phyloP scores from a whole-genome alignment of 2,329 filamentous ascomycete species.

The Cladosporium sp. region DNA sequence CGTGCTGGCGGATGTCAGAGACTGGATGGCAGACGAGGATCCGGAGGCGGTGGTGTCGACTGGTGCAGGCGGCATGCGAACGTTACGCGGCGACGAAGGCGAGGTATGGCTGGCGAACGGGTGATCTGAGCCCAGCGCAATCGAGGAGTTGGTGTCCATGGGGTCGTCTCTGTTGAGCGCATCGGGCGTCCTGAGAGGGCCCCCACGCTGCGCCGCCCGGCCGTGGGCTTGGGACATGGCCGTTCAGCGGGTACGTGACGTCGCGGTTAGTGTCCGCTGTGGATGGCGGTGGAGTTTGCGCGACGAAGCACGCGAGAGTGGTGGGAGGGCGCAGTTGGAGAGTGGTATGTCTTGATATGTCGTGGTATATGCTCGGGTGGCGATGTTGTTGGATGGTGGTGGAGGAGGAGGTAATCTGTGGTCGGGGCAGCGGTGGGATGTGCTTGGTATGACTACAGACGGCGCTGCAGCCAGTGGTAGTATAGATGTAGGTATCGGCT shows the following conservation, averaged over 20 bases:
- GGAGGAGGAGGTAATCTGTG: not conserved
- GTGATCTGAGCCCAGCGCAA: conserved; percentile 17
- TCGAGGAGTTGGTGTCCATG: conserved; percentile 17
- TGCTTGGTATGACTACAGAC: not conserved
- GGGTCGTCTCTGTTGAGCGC: conserved; percentile 24
- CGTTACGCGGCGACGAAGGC: conserved; percentile 32
- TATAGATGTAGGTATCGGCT: conserved; percentile 6
- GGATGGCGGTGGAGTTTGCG: conserved; percentile 5
- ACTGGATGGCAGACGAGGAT: conserved; percentile 40
- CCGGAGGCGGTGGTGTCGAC: conserved; percentile 30
- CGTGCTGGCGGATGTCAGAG: conserved; percentile 40
- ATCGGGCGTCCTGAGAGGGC: conserved; percentile 16
- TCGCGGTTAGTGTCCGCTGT: not conserved
- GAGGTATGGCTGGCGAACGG: conserved; percentile 15
- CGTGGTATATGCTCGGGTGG: not conserved
- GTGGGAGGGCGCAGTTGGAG: not conserved
- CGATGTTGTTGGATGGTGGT: not conserved
- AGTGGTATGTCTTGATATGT: not conserved
- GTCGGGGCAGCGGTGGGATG: not conserved
- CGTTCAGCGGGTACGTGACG: conserved; percentile 5
- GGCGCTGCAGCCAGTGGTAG: conserved; percentile 2
- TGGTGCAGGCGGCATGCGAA: conserved; percentile 28
- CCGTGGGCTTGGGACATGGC: conserved; percentile 14
- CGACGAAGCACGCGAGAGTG: conserved; percentile 8
- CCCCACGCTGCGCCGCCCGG: conserved; percentile 20